Evolutionary conservation across 2,329 filamentous ascomycete genomes (phyloP), one percentile per base, ranked within the genome.

Genomic region (Calonectria pteridis): DNA sequence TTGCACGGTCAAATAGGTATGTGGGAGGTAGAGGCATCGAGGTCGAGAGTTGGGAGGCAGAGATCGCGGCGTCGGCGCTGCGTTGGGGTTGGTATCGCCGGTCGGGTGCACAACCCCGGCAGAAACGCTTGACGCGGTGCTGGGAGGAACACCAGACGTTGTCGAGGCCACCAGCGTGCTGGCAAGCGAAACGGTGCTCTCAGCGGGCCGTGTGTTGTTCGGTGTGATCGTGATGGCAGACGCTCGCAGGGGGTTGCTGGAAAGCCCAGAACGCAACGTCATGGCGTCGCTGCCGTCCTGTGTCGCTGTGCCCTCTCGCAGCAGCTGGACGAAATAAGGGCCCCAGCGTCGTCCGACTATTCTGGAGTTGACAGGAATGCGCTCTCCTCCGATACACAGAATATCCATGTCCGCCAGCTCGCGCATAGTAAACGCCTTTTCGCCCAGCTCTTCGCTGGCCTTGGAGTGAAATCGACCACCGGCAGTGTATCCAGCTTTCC

Each of bases 381-480:
- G 92, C 82, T 98, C 96, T 28, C 96, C 96, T 26, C 94, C 94
- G 51, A 98, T 93, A 67, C 96, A 97, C 33, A 98, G 88, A 72
- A 99, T 94, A 81, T 98, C 97, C 97, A 99, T 99, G 80, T 99
- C 97, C 3, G 95, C 91, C 70, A 99, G 87, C 84, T 98, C 97
- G n/a, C 92, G 91, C 82, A 98, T 88, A 1, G 89, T 89, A 75
- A 98, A 87, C 0, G 95, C 94, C 83, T 95, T 91, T 77, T 94
- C 93, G 6, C 97, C 97, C 18, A 99, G 88, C 75, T 98, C 94
- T 79, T 97, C 93, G 1, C 96, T 96, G 16, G 94, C 94, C 40
- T 91, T 89, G 13, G 93, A 94, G 77, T 97, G 91, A 40, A 90
- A 91, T 23, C 96, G 91, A 5, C 96, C 96, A 28, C 94, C 94